phyloP scores from a whole-genome alignment of 108 stramenopile species.

The Discostella stelligeroides region DNA sequence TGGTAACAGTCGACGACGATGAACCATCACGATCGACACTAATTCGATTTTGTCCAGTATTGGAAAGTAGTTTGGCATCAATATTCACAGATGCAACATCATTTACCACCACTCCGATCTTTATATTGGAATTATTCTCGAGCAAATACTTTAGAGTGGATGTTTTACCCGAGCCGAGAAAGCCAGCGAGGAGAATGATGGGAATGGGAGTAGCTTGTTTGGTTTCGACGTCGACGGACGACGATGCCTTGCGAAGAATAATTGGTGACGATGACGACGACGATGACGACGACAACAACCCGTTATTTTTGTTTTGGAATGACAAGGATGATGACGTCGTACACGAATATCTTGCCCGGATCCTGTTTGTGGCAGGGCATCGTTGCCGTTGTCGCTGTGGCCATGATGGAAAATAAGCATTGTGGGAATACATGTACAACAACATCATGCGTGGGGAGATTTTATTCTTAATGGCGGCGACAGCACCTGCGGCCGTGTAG shows the following conservation, averaged over 20 bases:
- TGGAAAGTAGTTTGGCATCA: slow-evolving; percentile 90
- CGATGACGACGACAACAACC: no score
- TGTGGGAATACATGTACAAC: no score
- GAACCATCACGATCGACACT: no score
- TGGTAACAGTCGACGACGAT: slow-evolving; percentile 1
- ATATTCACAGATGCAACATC: slow-evolving; percentile 97
- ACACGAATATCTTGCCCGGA: no score
- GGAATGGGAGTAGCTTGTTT: slow-evolving; percentile 62
- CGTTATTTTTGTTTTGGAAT: no score
- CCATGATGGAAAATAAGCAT: background rate
- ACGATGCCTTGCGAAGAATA: no score
- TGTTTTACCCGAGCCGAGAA: slow-evolving; percentile 95
- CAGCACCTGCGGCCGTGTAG: background rate
- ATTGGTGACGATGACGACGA: no score
- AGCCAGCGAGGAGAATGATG: slow-evolving; percentile 91
- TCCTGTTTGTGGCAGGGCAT: background rate
- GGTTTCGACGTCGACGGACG: background rate
- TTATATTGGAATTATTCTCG: slow-evolving; percentile 65
- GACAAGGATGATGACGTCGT: no score
- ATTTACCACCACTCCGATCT: slow-evolving; percentile 95
- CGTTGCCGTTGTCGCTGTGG: background rate
- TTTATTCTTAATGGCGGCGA: background rate
- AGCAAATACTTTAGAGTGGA: slow-evolving; percentile 88
- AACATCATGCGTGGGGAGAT: no score
- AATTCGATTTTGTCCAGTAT: slow-evolving; percentile 12